Evolutionary conservation across 495 filamentous ascomycete genomes (phyloP), one percentile per base, ranked within the genome.

Genomic region (Cercophora sp.): DNA sequence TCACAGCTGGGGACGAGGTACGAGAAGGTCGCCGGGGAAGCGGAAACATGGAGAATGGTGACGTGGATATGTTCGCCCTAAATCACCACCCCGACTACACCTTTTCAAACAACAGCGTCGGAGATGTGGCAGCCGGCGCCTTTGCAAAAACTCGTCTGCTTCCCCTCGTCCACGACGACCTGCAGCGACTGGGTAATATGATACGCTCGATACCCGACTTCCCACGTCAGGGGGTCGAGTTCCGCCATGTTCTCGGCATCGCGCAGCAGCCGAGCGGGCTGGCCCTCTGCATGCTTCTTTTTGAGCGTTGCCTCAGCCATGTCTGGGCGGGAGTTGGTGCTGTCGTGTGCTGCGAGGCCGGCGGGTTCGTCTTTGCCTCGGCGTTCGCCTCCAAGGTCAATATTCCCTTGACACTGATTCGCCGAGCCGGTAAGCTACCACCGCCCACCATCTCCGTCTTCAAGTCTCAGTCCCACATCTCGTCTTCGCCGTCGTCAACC

Each of bases 181-280:
- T 83, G 40, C 67, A 76, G 60, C 70, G 61, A 58, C 70, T 86
- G 20, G 68, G 67, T 34, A 52, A 67, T 54, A 81, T 83, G 78
- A 75, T 83, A 25, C 75, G 65, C 54, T 40, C 48, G 3, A 58
- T 80, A 47, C 65, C 73, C 43, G 62, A 76, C 61, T 84, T 81
- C 61, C 82, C 80, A 59, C 67, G 70, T 42, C 68, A 54, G 16
- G 72, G 69, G 50, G 70, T 83, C 58, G 63, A 76, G 24, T 84
- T 85, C 67, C 76, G 70, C 48, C 79, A 85, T 56, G 76, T 84
- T 13, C 80, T 85, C 62, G 64, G 65, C 59, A 82, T 86, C 61
- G 59, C 72, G 50, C 77, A 84, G 63, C 71, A 76, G 54, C 75
- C 67, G 1, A 72, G 70, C 54, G 81, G 82, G 20, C 63, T 86